These are phyloP conservation scores for Chaetomium sp. DNA, from an alignment of 2,329 filamentous ascomycete species.

Conservation along the genomic window DNA sequence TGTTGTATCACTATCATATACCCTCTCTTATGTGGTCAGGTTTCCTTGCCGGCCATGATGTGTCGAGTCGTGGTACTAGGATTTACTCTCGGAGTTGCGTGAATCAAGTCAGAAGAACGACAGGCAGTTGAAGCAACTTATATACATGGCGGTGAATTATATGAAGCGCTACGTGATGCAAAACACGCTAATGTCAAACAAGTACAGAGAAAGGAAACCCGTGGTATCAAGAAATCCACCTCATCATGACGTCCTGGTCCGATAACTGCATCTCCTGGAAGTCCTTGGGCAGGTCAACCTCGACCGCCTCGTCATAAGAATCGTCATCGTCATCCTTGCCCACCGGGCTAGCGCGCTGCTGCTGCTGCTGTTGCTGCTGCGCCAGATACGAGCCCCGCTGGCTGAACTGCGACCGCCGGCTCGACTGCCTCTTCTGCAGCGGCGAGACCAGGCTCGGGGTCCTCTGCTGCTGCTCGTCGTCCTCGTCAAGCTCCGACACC, in stretches of 20 bases:
- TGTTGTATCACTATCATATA: slow-evolving; percentile 26
- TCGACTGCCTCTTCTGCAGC: slow-evolving; percentile 17
- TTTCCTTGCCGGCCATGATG: neutral
- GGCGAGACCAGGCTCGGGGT: slow-evolving; percentile 7
- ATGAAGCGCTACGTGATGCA: neutral
- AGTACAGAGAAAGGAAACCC: neutral
- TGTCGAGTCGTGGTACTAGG: neutral
- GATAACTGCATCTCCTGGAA: slow-evolving; percentile 28
- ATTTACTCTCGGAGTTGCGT: neutral
- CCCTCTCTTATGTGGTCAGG: slow-evolving; percentile 20
- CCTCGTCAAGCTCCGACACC: slow-evolving; percentile 14
- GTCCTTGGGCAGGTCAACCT: slow-evolving; percentile 29
- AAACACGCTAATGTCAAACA: neutral
- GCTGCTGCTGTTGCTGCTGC: neutral
- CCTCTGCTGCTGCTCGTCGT: slow-evolving; percentile 11
- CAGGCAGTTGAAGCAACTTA: neutral
- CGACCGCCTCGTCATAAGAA: slow-evolving; percentile 31
- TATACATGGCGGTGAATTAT: neutral
- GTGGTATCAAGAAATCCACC: slow-evolving; percentile 26
- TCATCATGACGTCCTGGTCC: slow-evolving; percentile 12
- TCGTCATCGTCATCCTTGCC: slow-evolving; percentile 14
- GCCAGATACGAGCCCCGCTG: slow-evolving; percentile 6
- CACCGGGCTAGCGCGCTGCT: neutral
- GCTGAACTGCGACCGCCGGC: slow-evolving; percentile 21
- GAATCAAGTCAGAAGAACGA: neutral